Evolutionary conservation across 768 basidiomycete genomes (phyloP).

Genomic region (Psilocybe tampanensis): DNA sequence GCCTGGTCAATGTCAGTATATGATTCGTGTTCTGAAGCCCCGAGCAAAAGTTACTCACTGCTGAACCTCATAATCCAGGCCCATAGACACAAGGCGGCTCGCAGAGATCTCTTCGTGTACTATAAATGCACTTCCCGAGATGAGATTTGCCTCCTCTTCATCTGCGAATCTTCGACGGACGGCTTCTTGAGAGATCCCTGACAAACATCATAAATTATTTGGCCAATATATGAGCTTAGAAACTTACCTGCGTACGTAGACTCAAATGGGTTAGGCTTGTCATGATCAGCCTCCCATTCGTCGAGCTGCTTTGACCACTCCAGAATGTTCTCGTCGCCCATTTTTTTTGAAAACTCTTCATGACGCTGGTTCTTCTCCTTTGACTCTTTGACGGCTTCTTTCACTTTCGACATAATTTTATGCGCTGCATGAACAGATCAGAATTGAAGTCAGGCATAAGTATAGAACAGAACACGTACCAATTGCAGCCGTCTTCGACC

Average conservation of each 20-base stretch:
- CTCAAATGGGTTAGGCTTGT: background rate
- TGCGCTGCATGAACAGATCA: no score
- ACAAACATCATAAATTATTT: background rate
- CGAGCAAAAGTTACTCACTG: background rate
- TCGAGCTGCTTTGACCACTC: background rate
- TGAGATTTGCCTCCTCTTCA: background rate
- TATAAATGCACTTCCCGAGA: constrained; percentile 13
- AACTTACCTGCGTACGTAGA: background rate
- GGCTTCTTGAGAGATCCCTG: background rate
- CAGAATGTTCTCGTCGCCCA: background rate
- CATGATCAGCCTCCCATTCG: background rate
- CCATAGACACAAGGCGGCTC: background rate
- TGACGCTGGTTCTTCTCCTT: background rate
- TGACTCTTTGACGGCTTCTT: background rate
- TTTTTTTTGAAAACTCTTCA: background rate
- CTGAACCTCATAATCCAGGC: background rate
- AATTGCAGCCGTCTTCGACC: constrained; percentile 28
- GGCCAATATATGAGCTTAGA: background rate
- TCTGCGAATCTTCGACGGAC: background rate
- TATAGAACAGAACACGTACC: constrained; percentile 22
- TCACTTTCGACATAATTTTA: constrained; percentile 13
- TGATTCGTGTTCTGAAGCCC: background rate
- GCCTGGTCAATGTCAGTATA: background rate
- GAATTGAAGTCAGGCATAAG: no score
- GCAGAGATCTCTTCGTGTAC: background rate